Evolutionary conservation across 768 basidiomycete genomes (phyloP).

Genomic region (Naganishia vaughanmartiniae): DNA sequence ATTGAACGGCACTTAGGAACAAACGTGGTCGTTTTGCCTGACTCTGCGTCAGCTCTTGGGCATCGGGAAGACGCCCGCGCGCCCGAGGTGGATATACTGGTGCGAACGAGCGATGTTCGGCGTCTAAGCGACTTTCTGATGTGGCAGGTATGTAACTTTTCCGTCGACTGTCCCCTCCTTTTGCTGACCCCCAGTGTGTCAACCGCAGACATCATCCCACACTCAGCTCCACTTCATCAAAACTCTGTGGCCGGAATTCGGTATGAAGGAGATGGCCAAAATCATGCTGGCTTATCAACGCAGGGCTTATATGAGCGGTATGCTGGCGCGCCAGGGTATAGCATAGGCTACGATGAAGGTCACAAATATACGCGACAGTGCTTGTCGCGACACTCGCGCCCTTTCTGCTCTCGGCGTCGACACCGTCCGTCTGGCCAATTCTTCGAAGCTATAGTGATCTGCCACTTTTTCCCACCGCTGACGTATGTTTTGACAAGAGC

Average conservation of each 20-base stretch:
- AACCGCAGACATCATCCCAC: conserved; percentile 66
- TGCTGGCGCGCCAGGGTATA: neutral
- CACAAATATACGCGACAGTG: neutral
- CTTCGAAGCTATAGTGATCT: no score
- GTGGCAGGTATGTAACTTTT: conserved; percentile 74
- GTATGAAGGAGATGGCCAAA: conserved; percentile 78
- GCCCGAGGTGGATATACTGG: conserved; percentile 67
- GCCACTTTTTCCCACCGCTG: no score
- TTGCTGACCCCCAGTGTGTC: neutral
- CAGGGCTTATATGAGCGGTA: conserved; percentile 60
- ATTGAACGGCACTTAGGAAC: neutral
- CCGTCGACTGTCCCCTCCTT: neutral
- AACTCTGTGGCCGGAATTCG: conserved; percentile 91
- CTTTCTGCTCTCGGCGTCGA: no score
- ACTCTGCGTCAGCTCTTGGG: neutral
- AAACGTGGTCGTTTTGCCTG: neutral
- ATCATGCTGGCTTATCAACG: conserved; percentile 84
- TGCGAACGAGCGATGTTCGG: conserved; percentile 87
- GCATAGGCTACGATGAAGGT: neutral
- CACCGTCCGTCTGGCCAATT: no score
- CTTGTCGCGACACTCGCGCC: no score
- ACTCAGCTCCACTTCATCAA: conserved; percentile 83
- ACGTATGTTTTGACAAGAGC: no score
- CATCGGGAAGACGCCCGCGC: conserved; percentile 7
- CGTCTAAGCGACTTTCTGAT: conserved; percentile 84